Evolutionary conservation across 768 basidiomycete species (phyloP).

Genomic region (Cantharellus cinnabarinus): DNA sequence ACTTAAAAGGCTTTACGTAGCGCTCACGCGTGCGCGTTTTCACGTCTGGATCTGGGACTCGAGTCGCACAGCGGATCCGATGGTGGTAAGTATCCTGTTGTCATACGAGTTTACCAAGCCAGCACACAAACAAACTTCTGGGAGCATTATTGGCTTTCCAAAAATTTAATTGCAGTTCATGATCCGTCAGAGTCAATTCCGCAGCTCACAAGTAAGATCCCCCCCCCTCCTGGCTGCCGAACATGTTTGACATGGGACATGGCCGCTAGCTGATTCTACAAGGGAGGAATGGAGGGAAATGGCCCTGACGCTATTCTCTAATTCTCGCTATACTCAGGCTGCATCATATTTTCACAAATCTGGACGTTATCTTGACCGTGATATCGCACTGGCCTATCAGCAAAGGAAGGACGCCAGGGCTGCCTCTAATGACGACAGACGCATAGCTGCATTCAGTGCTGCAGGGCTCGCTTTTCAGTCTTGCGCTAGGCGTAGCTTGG

Average conservation of each 20-base stretch:
- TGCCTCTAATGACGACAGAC: neutral
- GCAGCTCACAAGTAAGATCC: neutral
- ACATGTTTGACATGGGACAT: neutral
- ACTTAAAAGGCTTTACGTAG: slow-evolving; percentile 2
- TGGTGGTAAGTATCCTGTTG: neutral
- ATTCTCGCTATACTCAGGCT: slow-evolving; percentile 4
- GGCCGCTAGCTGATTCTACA: neutral
- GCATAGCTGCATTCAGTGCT: neutral
- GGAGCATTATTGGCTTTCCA: slow-evolving; percentile 1
- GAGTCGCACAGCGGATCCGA: neutral
- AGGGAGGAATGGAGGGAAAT: slow-evolving; percentile 1
- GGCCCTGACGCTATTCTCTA: slow-evolving; percentile 3
- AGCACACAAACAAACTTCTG: neutral
- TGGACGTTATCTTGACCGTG: neutral
- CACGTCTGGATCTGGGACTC: slow-evolving; percentile 2
- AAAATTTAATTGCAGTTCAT: neutral
- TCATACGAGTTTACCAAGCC: neutral
- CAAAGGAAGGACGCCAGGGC: neutral
- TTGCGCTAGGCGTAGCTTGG: neutral
- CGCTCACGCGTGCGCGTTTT: slow-evolving; percentile 1
- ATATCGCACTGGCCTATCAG: neutral
- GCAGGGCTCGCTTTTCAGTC: neutral
- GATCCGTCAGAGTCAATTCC: neutral
- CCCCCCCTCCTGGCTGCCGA: neutral
- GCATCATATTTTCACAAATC: slow-evolving; percentile 5